Conservation (phyloP, 805 yeast genomes). For the Ogataea trehalophila region DNA sequence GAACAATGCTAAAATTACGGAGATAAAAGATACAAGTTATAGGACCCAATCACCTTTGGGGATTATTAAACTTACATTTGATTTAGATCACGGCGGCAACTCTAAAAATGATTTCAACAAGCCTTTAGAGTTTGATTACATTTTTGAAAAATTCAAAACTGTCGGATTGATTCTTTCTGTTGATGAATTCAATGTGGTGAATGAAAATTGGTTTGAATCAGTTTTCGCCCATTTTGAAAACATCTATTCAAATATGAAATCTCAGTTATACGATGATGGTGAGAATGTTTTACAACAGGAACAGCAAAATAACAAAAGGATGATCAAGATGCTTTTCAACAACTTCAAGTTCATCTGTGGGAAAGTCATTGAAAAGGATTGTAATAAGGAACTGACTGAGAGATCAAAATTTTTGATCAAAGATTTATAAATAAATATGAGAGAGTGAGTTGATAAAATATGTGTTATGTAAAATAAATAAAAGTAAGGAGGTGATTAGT, state of each 20-base stretch:
- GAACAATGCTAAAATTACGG: no score
- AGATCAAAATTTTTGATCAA: constrained; percentile 2
- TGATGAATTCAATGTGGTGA: neutral
- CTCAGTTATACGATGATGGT: neutral
- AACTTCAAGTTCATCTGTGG: constrained; percentile 17
- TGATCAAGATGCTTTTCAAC: constrained; percentile 9
- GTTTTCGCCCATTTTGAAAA: constrained; percentile 7
- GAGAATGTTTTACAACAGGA: neutral
- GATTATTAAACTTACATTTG: constrained; percentile 5
- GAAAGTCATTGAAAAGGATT: constrained; percentile 5
- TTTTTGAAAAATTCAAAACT: constrained; percentile 15
- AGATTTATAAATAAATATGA: neutral
- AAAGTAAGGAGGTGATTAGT: no score
- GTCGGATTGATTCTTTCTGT: constrained; percentile 13
- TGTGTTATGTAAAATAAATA: no score
- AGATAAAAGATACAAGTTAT: neutral
- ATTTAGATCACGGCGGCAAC: neutral
- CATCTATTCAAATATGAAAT: constrained; percentile 4
- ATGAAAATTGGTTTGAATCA: constrained; percentile 9
- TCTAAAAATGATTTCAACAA: neutral
- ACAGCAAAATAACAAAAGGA: constrained; percentile 1
- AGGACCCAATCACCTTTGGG: neutral
- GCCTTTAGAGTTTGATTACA: constrained; percentile 14
- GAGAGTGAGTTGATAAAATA: no score
- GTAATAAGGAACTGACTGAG: neutral